These are phyloP conservation scores for Annona squamosa DNA, from an alignment of 164 flowering plant genomes.

Conservation along the genomic window DNA sequence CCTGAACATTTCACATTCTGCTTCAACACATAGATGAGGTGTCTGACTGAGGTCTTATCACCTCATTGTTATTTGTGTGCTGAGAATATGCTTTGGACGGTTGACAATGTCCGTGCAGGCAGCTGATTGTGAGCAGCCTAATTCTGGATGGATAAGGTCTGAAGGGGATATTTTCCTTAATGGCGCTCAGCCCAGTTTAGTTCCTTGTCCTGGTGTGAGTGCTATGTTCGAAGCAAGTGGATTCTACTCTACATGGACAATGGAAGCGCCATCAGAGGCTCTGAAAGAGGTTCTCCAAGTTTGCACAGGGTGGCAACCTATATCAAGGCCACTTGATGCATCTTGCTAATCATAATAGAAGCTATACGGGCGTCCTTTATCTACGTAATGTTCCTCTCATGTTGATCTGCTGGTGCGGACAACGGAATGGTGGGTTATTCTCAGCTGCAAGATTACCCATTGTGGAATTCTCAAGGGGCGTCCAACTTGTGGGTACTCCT, in stretches of 20 bases:
- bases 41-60: too few species aligned
- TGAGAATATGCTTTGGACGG: background rate
- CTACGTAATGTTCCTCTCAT: too few species aligned
- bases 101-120: conserved; percentile 22
- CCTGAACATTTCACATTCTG: too few species aligned
- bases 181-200: conserved; percentile 24
- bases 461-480: too few species aligned
- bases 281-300: conserved; percentile 26
- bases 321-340: conserved; percentile 21
- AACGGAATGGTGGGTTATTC: background rate
- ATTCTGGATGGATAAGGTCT: conserved; percentile 29
- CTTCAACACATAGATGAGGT: background rate
- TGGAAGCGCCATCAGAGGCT: conserved; percentile 28
- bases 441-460: too few species aligned
- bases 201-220: conserved; percentile 8
- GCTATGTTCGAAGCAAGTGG: conserved; percentile 27
- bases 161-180: conserved; percentile 35
- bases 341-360: background rate
- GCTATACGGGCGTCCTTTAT: conserved; percentile 8
- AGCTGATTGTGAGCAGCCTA: conserved; percentile 24
- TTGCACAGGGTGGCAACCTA: conserved; percentile 33
- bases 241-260: conserved; percentile 28
- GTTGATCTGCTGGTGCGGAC: too few species aligned
- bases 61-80: background rate
- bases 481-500: too few species aligned